These are phyloP conservation scores for Lotmaria passim DNA, from an alignment of 208 protist genomes.

Conservation along the genomic window DNA sequence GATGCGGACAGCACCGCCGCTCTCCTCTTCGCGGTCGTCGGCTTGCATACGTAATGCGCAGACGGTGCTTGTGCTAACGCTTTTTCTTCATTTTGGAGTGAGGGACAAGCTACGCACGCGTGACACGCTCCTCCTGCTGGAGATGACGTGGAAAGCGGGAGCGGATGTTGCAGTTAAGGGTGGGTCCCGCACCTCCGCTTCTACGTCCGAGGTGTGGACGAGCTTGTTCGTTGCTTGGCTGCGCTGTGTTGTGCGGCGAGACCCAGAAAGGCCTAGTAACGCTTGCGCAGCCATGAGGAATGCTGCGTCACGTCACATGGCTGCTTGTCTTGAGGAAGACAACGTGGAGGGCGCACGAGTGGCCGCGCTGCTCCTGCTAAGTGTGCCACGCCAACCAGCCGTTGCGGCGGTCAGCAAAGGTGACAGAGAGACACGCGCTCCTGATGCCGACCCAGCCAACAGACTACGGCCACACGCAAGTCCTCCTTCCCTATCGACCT, in stretches of 20 bases:
- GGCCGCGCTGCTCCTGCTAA: no score
- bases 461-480: no score
- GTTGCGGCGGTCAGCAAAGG: no score
- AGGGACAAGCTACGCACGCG: constrained; percentile 1
- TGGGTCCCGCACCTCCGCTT: neutral
- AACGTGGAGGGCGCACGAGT: no score
- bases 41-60: neutral
- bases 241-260: neutral
- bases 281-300: no score
- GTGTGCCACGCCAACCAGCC: no score
- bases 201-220: constrained; percentile 3
- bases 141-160: neutral
- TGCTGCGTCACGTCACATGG: no score
- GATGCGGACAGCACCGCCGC: neutral
- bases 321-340: no score
- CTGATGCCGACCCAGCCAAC: no score
- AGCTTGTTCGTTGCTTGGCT: neutral
- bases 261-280: no score
- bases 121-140: neutral
- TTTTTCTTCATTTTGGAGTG: constrained; percentile 1
- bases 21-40: neutral
- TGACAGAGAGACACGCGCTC: no score
- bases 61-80: neutral
- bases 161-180: neutral
- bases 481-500: neutral